These are phyloP conservation scores for Pseudopediastrum boryanum DNA, from an alignment of 139 green algal species.

Conservation along the genomic window DNA sequence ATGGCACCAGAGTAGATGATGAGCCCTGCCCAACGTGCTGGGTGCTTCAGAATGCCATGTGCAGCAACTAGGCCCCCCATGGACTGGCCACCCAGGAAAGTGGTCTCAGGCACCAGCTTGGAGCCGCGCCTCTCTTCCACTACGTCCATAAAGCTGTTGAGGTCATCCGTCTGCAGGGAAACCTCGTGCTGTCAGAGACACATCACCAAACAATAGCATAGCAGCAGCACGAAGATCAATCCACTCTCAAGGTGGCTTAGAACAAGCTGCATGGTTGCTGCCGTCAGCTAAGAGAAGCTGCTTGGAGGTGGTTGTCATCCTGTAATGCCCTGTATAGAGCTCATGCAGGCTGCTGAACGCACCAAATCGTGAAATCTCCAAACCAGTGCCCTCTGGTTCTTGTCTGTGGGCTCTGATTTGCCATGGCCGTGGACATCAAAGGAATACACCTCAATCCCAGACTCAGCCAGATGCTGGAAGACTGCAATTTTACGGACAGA, in stretches of 20 bases:
- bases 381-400: constrained; percentile 1
- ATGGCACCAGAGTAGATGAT: constrained; percentile 69
- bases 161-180: constrained; percentile 56
- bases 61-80: constrained; percentile 72
- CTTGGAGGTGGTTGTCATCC: too few relatives aligned
- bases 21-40: constrained; percentile 56
- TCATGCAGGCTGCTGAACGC: too few relatives aligned
- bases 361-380: constrained; percentile 39
- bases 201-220: too few relatives aligned
- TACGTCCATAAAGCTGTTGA: constrained; percentile 41
- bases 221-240: too few relatives aligned
- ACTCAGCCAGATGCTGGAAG: constrained; percentile 35
- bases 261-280: too few relatives aligned
- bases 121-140: constrained; percentile 11
- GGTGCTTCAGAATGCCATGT: constrained; percentile 41
- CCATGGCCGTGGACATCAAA: constrained; percentile 58
- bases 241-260: too few relatives aligned
- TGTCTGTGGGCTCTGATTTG: constrained; percentile 36
- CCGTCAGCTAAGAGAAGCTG: too few relatives aligned
- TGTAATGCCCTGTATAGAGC: too few relatives aligned
- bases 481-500: constrained; percentile 18
- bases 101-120: constrained; percentile 4
- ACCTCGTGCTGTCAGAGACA: too few relatives aligned
- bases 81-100: constrained; percentile 66
- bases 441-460: constrained; percentile 46